Percentiles rank a stretch among this genome's conserved stretches.
phyloP scores from a whole-genome alignment of 139 green algal species.

The Diplosphaera chodatii region DNA sequence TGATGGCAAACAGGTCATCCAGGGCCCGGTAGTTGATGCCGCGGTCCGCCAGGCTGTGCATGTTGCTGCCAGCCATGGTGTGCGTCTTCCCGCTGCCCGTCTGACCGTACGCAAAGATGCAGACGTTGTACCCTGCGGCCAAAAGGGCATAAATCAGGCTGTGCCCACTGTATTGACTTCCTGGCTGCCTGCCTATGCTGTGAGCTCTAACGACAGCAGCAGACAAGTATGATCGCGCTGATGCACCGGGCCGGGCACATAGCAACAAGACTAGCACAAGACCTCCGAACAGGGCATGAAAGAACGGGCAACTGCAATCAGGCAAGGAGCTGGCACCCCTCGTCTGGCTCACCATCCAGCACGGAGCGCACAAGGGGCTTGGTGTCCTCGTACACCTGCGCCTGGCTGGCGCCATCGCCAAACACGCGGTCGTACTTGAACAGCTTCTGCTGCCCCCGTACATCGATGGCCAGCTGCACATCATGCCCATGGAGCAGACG shows the following conservation, averaged over 20 bases:
- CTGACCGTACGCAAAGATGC: slow-evolving; percentile 82
- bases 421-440: slow-evolving; percentile 80
- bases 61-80: slow-evolving; percentile 74
- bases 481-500: too few relatives aligned
- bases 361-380: slow-evolving; percentile 80
- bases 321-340: not conserved
- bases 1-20: slow-evolving; percentile 81
- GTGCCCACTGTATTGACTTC: too few relatives aligned
- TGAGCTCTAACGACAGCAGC: too few relatives aligned
- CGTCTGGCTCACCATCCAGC: slow-evolving; percentile 72
- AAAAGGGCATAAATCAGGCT: too few relatives aligned
- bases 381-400: slow-evolving; percentile 78
- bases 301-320: too few relatives aligned
- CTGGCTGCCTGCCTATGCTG: too few relatives aligned
- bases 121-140: slow-evolving; percentile 87
- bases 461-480: slow-evolving; percentile 23
- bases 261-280: too few relatives aligned
- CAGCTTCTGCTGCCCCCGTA: slow-evolving; percentile 10
- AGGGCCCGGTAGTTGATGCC: slow-evolving; percentile 89
- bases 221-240: too few relatives aligned
- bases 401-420: slow-evolving; percentile 55
- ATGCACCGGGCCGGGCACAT: too few relatives aligned
- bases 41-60: slow-evolving; percentile 41
- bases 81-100: slow-evolving; percentile 82
- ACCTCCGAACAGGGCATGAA: too few relatives aligned